These are phyloP conservation scores for Proliferodiscus dingleyae DNA, from an alignment of 2,329 filamentous ascomycete genomes.

Conservation along the genomic window DNA sequence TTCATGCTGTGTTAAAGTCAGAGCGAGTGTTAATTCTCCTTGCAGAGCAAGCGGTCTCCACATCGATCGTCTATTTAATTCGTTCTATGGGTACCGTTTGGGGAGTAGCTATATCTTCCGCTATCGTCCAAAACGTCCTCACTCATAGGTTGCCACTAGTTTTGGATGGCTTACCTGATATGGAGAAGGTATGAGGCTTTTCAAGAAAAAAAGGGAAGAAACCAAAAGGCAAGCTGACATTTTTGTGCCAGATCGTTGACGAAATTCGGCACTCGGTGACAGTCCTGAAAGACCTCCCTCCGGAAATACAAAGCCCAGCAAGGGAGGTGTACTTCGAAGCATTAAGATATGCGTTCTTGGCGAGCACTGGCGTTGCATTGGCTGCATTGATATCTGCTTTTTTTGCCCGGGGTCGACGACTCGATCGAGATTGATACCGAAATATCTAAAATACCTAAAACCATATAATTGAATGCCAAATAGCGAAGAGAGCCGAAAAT, in stretches of 20 bases:
- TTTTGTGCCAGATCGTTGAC: slow-evolving; percentile 47
- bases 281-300: slow-evolving; percentile 48
- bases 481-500: too few relatives aligned
- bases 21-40: neutral
- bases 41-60: slow-evolving; percentile 56
- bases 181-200: slow-evolving; percentile 27
- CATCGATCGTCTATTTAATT: slow-evolving; percentile 59
- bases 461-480: too few relatives aligned
- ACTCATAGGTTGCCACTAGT: slow-evolving; percentile 48
- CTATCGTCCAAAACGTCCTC: slow-evolving; percentile 59
- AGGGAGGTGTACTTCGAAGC: slow-evolving; percentile 57
- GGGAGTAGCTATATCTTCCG: slow-evolving; percentile 58
- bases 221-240: slow-evolving; percentile 21
- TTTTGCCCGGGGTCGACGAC: slow-evolving; percentile 33
- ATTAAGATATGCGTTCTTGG: slow-evolving; percentile 50
- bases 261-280: slow-evolving; percentile 58
- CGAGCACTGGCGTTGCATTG: slow-evolving; percentile 47
- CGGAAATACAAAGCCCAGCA: slow-evolving; percentile 51
- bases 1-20: too few relatives aligned
- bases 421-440: slow-evolving; percentile 8
- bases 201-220: slow-evolving; percentile 2
- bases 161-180: slow-evolving; percentile 51
- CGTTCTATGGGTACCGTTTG: slow-evolving; percentile 59
- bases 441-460: too few relatives aligned
- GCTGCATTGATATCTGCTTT: slow-evolving; percentile 45